These are phyloP conservation scores for Harringtonia lauricola DNA, from an alignment of 2,329 filamentous ascomycete species.

Conservation along the genomic window DNA sequence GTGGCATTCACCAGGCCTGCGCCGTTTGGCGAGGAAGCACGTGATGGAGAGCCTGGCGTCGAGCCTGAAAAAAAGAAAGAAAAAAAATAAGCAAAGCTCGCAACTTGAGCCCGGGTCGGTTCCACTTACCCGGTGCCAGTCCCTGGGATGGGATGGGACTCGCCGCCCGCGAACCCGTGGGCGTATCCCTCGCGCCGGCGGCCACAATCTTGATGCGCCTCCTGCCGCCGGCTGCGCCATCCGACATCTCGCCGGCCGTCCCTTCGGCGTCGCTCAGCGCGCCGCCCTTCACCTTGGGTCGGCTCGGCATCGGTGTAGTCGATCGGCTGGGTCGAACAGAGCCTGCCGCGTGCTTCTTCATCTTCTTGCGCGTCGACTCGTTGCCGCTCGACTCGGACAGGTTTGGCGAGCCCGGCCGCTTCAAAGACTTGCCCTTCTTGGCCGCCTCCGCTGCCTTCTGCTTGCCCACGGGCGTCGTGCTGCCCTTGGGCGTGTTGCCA, in stretches of 20 bases:
- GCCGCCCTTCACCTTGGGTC: slow-evolving; percentile 30
- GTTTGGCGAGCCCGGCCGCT: slow-evolving; percentile 77
- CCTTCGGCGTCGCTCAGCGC: slow-evolving; percentile 63
- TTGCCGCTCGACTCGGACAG: slow-evolving; percentile 86
- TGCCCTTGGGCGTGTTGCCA: slow-evolving; percentile 57
- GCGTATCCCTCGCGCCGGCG: slow-evolving; percentile 35
- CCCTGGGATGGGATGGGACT: slow-evolving; percentile 42
- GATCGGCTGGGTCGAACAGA: slow-evolving; percentile 41
- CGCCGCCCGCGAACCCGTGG: slow-evolving; percentile 47
- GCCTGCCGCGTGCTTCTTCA: slow-evolving; percentile 49
- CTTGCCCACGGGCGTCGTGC: slow-evolving; percentile 42
- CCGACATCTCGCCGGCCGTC: slow-evolving; percentile 57
- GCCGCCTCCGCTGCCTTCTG: slow-evolving; percentile 31
- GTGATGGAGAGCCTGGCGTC: slow-evolving; percentile 14
- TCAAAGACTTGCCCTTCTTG: slow-evolving; percentile 55
- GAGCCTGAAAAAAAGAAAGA: slow-evolving; percentile 5
- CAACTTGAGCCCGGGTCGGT: neutral
- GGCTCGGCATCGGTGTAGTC: slow-evolving; percentile 40
- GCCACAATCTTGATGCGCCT: slow-evolving; percentile 45
- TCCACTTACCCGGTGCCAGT: slow-evolving; percentile 14
- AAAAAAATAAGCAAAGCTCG: neutral
- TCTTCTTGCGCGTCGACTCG: slow-evolving; percentile 70
- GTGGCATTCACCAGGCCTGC: slow-evolving; percentile 32
- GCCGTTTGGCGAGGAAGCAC: slow-evolving; percentile 22
- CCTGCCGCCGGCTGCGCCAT: slow-evolving; percentile 30